Percentiles rank a stretch among this genome's conserved stretches.
Evolutionary conservation across 75 land plant genomes (phyloP).

Genomic region (Selaginella moellendorffii): DNA sequence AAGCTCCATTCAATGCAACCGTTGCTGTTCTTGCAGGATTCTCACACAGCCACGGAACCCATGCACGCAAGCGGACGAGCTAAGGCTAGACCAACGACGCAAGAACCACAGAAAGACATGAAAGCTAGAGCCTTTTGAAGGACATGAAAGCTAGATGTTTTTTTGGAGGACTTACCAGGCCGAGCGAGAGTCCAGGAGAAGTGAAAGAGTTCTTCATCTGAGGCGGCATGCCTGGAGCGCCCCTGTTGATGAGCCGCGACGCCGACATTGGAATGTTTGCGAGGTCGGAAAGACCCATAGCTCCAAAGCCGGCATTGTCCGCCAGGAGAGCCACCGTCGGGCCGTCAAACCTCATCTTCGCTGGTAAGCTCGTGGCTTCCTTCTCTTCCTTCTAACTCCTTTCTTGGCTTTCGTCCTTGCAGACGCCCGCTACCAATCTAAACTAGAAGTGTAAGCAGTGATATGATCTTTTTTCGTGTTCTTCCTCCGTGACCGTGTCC

Average conservation of each 20-base stretch:
- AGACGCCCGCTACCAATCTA: too few species aligned
- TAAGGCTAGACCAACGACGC: not conserved
- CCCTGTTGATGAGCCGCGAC: constrained; percentile 20
- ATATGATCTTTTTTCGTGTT: too few species aligned
- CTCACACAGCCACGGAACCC: not conserved
- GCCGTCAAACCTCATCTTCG: constrained; percentile 66
- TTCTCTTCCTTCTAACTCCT: too few species aligned
- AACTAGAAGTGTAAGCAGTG: too few species aligned
- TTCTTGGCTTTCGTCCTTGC: too few species aligned
- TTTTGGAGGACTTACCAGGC: too few species aligned
- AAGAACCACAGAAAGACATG: not conserved
- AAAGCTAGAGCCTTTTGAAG: too few species aligned
- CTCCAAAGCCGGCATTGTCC: constrained; percentile 21
- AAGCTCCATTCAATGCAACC: not conserved
- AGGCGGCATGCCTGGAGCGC: constrained; percentile 11
- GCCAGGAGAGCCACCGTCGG: constrained; percentile 19
- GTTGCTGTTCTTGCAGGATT: not conserved
- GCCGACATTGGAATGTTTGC: constrained; percentile 18
- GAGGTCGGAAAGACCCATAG: constrained; percentile 19
- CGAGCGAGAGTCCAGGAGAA: constrained; percentile 57
- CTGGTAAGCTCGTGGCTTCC: too few species aligned
- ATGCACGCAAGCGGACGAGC: not conserved
- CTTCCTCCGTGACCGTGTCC: too few species aligned
- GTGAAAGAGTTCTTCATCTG: constrained; percentile 25
- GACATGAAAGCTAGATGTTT: too few species aligned